A percentile compares a stretch with the other conserved stretches of the same genome.
Evolutionary conservation across 768 basidiomycete genomes (phyloP).

Genomic region (Suillus hirtellus): DNA sequence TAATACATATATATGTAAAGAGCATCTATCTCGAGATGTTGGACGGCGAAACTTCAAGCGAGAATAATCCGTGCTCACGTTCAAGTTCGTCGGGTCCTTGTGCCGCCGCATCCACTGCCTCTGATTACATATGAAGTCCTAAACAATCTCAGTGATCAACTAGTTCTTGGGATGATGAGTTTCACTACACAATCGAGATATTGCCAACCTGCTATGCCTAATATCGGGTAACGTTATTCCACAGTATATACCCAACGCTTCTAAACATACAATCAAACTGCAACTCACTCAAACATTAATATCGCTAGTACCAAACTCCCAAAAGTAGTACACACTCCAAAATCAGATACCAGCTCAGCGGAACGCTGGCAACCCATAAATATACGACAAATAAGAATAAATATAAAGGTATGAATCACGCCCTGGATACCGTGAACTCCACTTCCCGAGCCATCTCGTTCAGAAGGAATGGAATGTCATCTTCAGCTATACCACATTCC

Average conservation of each 20-base stretch:
- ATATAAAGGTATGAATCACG: background rate
- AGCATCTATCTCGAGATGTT: background rate
- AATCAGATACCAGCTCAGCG: background rate
- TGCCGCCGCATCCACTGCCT: too few species aligned
- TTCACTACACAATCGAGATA: background rate
- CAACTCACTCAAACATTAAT: background rate
- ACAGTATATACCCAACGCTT: background rate
- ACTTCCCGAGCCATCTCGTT: conserved; percentile 29
- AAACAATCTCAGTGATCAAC: background rate
- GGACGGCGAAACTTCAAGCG: background rate
- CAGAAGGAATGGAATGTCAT: conserved; percentile 21
- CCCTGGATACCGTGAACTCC: conserved; percentile 12
- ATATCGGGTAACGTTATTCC: background rate
- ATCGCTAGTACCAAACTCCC: background rate
- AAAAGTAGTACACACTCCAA: background rate
- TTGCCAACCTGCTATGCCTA: background rate
- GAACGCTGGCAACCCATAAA: background rate
- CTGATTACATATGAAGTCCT: background rate
- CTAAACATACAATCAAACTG: background rate
- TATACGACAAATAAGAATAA: background rate
- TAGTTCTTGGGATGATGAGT: background rate
- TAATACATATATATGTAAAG: background rate
- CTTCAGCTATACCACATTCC: conserved; percentile 21
- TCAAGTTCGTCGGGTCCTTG: background rate
- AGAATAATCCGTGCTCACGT: background rate